Evolutionary conservation across 2,329 filamentous ascomycete genomes (phyloP).

Genomic region (Colletotrichum cereale): DNA sequence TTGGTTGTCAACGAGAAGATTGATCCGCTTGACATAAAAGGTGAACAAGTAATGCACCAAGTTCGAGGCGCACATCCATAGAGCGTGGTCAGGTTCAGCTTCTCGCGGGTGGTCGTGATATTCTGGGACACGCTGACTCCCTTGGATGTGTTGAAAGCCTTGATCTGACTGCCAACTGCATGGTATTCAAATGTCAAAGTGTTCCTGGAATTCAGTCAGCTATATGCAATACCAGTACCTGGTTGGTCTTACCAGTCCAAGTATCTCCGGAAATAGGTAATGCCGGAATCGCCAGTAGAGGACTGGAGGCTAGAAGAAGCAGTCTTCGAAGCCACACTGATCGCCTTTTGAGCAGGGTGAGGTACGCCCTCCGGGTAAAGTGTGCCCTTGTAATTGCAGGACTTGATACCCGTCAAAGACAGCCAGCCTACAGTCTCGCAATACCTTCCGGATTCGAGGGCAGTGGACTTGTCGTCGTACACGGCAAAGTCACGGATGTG

Average conservation of each 20-base stretch:
- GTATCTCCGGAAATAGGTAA: slow-evolving; percentile 69
- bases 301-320: not conserved
- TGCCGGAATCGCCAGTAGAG: slow-evolving; percentile 48
- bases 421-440: slow-evolving; percentile 78
- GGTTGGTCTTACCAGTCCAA: slow-evolving; percentile 75
- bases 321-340: not conserved
- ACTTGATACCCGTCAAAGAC: slow-evolving; percentile 71
- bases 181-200: slow-evolving; percentile 69
- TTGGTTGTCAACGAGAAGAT: slow-evolving; percentile 14
- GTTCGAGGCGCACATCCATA: slow-evolving; percentile 72
- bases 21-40: slow-evolving; percentile 53
- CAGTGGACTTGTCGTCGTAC: slow-evolving; percentile 72
- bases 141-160: slow-evolving; percentile 43
- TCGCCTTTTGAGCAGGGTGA: slow-evolving; percentile 55
- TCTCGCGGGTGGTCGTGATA: slow-evolving; percentile 63
- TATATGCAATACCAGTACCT: accelerated
- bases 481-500: slow-evolving; percentile 75
- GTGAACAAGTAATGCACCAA: slow-evolving; percentile 69
- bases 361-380: slow-evolving; percentile 53
- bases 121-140: slow-evolving; percentile 61
- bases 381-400: slow-evolving; percentile 53
- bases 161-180: slow-evolving; percentile 59
- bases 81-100: slow-evolving; percentile 66
- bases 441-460: slow-evolving; percentile 73
- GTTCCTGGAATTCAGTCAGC: slow-evolving; percentile 6